phyloP scores from a whole-genome alignment of 208 protist genomes.

The Trichomonas gallinae region DNA sequence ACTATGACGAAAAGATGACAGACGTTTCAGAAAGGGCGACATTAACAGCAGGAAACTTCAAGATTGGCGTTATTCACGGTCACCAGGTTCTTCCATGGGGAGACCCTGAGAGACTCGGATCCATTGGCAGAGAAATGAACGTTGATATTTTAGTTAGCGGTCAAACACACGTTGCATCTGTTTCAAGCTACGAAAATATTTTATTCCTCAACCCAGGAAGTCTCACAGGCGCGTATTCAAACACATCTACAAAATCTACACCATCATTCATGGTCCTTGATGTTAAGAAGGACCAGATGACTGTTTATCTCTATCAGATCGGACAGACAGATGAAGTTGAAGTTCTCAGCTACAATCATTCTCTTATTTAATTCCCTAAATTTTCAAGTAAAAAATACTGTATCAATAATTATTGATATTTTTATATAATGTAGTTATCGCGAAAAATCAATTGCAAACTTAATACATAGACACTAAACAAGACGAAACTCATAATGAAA shows the following conservation, averaged over 20 bases:
- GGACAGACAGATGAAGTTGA: background rate
- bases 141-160: conserved; percentile 90
- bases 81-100: conserved; percentile 72
- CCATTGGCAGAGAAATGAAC: conserved; percentile 52
- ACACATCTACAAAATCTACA: background rate
- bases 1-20: conserved; percentile 8
- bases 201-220: conserved; percentile 96
- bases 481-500: too few species aligned
- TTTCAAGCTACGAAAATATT: conserved; percentile 73
- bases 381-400: too few species aligned
- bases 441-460: too few species aligned
- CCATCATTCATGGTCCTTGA: conserved; percentile 15
- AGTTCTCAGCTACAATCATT: background rate
- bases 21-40: conserved; percentile 18
- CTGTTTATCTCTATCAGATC: background rate
- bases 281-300: background rate
- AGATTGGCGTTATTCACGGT: conserved; percentile 30
- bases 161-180: conserved; percentile 67
- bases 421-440: too few species aligned
- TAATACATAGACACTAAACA: too few species aligned
- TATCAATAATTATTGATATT: too few species aligned
- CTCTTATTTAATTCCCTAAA: background rate
- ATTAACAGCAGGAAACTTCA: conserved; percentile 24
- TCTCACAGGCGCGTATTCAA: conserved; percentile 65
- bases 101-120: conserved; percentile 67